Conservation (phyloP, 2,329 filamentous ascomycete genomes). For the Alternaria consortialis region DNA sequence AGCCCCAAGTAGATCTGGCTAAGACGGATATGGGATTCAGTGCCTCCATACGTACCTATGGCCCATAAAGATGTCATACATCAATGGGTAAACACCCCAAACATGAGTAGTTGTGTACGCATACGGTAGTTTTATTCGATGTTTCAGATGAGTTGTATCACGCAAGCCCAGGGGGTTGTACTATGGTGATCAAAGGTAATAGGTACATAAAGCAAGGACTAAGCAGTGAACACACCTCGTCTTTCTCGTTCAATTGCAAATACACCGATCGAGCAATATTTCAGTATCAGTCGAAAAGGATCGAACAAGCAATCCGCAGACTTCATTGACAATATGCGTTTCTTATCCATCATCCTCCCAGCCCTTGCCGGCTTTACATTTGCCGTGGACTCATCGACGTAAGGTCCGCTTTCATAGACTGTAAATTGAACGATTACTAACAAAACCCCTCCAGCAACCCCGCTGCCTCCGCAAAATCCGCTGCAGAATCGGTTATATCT, state of each 20-base stretch:
- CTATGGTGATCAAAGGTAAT: neutral
- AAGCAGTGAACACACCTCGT: fast-evolving
- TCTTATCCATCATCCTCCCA: conserved; percentile 12
- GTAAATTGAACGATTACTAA: neutral
- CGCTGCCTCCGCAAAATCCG: neutral
- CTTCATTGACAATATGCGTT: conserved; percentile 14
- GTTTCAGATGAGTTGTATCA: neutral
- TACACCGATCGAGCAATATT: too few relatives aligned
- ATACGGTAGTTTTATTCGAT: fast-evolving
- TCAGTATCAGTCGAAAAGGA: fast-evolving
- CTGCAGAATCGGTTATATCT: neutral
- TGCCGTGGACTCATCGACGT: neutral
- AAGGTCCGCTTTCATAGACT: neutral
- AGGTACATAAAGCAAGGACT: neutral
- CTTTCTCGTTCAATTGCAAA: neutral
- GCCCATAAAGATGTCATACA: neutral
- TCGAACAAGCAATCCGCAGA: too few relatives aligned
- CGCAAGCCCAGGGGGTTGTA: neutral
- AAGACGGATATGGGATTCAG: neutral
- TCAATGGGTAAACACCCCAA: neutral
- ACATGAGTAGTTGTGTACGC: neutral
- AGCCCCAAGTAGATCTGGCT: neutral
- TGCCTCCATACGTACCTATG: neutral
- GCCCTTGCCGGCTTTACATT: conserved; percentile 5
- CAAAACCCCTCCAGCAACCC: neutral